Evolutionary conservation across 345 rosid genomes (phyloP).

Genomic region (Adansonia digitata): DNA sequence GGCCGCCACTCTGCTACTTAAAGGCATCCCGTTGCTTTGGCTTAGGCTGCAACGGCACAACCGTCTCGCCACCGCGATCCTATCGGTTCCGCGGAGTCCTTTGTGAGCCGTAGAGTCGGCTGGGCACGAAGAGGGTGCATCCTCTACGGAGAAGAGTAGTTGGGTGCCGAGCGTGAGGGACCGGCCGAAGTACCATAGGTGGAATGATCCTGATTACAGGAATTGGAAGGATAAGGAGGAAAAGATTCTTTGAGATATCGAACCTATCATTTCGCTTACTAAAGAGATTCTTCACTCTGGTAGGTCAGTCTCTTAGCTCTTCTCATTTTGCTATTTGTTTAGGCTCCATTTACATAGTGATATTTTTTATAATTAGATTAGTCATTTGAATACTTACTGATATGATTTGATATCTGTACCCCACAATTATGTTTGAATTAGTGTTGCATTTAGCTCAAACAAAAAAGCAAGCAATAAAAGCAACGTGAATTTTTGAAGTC

Average conservation of each 20-base stretch:
- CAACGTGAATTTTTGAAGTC: not conserved
- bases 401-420: not conserved
- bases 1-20: constrained; percentile 40
- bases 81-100: constrained; percentile 26
- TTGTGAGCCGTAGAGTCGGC: constrained; percentile 38
- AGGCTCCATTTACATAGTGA: not conserved
- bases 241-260: constrained; percentile 61
- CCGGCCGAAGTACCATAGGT: constrained; percentile 29
- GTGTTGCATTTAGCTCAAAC: not conserved
- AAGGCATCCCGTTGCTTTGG: constrained; percentile 37
- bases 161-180: constrained; percentile 25
- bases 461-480: not conserved
- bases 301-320: constrained; percentile 32
- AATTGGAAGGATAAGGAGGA: constrained; percentile 75
- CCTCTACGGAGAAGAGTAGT: constrained; percentile 25
- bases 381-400: not conserved
- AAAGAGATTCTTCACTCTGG: constrained; percentile 72
- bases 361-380: not conserved
- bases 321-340: not conserved
- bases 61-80: constrained; percentile 19
- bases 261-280: constrained; percentile 40
- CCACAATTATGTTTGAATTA: not conserved
- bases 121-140: constrained; percentile 30
- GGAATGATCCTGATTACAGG: constrained; percentile 54
- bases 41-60: constrained; percentile 29